Percentiles rank a stretch among this genome's conserved stretches.
Evolutionary conservation across 2,329 filamentous ascomycete species (phyloP).

Genomic region (Diaporthe sp.): DNA sequence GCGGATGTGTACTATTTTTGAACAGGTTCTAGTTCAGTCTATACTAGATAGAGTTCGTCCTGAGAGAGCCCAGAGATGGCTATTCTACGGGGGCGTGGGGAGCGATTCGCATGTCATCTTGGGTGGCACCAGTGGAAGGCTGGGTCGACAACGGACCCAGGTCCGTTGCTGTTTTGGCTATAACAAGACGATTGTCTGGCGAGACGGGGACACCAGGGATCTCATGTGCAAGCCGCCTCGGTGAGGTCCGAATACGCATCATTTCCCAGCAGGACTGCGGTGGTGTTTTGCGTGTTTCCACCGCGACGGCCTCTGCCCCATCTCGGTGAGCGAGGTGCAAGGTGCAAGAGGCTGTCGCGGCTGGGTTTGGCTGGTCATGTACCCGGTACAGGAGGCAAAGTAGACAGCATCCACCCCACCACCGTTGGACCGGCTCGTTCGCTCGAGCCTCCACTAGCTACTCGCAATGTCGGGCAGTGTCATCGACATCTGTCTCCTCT

Average conservation of each 20-base stretch:
- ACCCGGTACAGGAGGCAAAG: not conserved
- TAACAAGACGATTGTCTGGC: slow-evolving; percentile 1
- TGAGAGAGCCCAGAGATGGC: slow-evolving; percentile 9
- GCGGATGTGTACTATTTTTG: not conserved
- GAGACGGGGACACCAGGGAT: not conserved
- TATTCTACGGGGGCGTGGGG: not conserved
- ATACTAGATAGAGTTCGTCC: not conserved
- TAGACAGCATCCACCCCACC: slow-evolving; percentile 19
- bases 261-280: slow-evolving; percentile 1
- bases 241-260: slow-evolving; percentile 1
- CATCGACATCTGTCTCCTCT: slow-evolving; percentile 22
- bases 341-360: not conserved
- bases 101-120: slow-evolving; percentile 4
- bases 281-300: slow-evolving; percentile 7
- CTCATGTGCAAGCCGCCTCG: not conserved
- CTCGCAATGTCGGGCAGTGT: slow-evolving; percentile 13
- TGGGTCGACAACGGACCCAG: slow-evolving; percentile 6
- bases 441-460: slow-evolving; percentile 28
- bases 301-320: not conserved
- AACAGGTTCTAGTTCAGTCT: slow-evolving; percentile 1
- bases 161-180: not conserved
- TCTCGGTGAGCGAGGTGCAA: slow-evolving; percentile 19
- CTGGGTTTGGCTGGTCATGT: not conserved
- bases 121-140: not conserved
- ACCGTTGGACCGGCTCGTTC: slow-evolving; percentile 25